Evolutionary conservation across 805 yeast species (phyloP).

Genomic region (Saccharomycopsis capsularis): DNA sequence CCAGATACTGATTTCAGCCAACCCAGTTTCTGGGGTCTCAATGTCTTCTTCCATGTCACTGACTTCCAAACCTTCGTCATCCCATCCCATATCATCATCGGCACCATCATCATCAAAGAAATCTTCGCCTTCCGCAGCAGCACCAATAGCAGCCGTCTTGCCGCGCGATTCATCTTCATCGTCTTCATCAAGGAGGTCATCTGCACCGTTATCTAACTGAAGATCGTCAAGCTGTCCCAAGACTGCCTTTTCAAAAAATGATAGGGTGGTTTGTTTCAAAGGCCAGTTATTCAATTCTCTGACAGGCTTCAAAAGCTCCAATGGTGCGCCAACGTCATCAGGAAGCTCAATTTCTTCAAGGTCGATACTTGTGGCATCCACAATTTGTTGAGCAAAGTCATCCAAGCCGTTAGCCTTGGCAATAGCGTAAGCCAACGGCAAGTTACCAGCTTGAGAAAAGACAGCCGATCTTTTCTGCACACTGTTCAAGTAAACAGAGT

Average conservation of each 20-base stretch:
- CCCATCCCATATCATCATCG: slow-evolving; percentile 76
- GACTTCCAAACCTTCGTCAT: slow-evolving; percentile 70
- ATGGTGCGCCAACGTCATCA: slow-evolving; percentile 35
- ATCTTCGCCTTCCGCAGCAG: slow-evolving; percentile 33
- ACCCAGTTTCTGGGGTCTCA: slow-evolving; percentile 26
- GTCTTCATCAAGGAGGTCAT: slow-evolving; percentile 39
- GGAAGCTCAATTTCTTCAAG: slow-evolving; percentile 62
- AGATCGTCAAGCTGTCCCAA: slow-evolving; percentile 69
- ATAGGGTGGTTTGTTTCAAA: slow-evolving; percentile 57
- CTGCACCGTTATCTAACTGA: too few species aligned
- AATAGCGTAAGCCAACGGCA: slow-evolving; percentile 86
- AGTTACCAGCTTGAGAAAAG: slow-evolving; percentile 70
- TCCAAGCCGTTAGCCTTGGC: slow-evolving; percentile 82
- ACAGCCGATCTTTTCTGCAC: slow-evolving; percentile 67
- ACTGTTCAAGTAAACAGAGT: slow-evolving; percentile 70
- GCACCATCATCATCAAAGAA: slow-evolving; percentile 36
- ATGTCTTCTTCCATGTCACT: slow-evolving; percentile 40
- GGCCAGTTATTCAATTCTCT: slow-evolving; percentile 70
- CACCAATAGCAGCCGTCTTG: slow-evolving; percentile 24
- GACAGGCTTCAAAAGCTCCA: slow-evolving; percentile 43
- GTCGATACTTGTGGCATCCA: slow-evolving; percentile 59
- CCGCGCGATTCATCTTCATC: slow-evolving; percentile 25
- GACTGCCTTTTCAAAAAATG: slow-evolving; percentile 81
- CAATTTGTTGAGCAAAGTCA: slow-evolving; percentile 64
- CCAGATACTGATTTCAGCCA: slow-evolving; percentile 54